Evolutionary conservation across 2,329 filamentous ascomycete species (phyloP).

Genomic region (Alternaria ventricosa): DNA sequence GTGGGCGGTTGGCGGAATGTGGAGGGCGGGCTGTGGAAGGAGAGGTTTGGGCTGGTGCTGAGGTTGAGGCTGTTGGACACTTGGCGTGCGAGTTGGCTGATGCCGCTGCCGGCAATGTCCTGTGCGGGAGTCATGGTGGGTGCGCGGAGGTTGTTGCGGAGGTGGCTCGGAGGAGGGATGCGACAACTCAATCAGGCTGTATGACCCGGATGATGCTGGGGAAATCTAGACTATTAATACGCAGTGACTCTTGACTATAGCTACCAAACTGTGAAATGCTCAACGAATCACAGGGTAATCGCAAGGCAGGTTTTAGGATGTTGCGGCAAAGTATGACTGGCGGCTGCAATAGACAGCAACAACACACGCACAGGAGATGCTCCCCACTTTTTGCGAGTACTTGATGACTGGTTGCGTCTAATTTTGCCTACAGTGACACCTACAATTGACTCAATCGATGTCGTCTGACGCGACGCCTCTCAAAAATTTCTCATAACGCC

Average conservation of each 20-base stretch:
- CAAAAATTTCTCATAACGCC: constrained; percentile 39
- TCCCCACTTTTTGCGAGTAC: constrained; percentile 19
- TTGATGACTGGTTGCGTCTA: constrained; percentile 10
- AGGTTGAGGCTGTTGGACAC: constrained; percentile 69
- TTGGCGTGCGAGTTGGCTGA: constrained; percentile 49
- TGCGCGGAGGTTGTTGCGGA: constrained; percentile 30
- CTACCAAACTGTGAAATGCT: not conserved
- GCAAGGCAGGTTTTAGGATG: constrained; percentile 7
- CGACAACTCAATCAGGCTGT: constrained; percentile 26
- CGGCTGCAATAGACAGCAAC: constrained; percentile 23
- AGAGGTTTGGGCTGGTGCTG: constrained; percentile 76
- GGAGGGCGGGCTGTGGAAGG: constrained; percentile 75
- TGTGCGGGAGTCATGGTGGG: constrained; percentile 45
- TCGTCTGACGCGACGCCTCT: constrained; percentile 11
- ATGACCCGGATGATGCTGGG: constrained; percentile 16
- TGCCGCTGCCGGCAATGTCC: constrained; percentile 43
- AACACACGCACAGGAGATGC: constrained; percentile 20
- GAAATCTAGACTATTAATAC: constrained; percentile 2
- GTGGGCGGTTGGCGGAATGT: constrained; percentile 56
- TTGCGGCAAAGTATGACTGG: constrained; percentile 19
- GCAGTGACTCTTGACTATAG: not conserved
- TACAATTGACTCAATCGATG: constrained; percentile 23
- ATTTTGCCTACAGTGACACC: constrained; percentile 14
- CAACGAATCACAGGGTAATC: constrained; percentile 8
- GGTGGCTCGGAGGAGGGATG: constrained; percentile 22